These are phyloP conservation scores for Vitis labrusca DNA, from an alignment of 164 flowering plant genomes.

Conservation along the genomic window DNA sequence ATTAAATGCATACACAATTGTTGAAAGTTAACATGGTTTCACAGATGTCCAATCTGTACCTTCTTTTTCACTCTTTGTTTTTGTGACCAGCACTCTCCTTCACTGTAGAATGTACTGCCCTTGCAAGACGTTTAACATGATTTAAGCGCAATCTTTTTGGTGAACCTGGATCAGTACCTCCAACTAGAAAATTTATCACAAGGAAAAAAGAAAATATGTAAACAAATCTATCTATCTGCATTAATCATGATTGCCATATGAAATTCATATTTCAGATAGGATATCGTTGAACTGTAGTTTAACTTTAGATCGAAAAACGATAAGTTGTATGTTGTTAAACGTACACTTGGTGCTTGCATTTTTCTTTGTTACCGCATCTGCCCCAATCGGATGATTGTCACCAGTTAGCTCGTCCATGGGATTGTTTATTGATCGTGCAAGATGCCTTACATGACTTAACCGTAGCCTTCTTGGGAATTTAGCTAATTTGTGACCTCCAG, in stretches of 20 bases:
- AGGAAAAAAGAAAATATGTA: not conserved
- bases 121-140: constrained; percentile 29
- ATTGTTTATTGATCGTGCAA: constrained; percentile 32
- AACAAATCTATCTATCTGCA: not conserved
- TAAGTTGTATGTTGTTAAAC: not conserved
- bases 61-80: not conserved
- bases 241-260: not conserved
- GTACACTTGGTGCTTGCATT: constrained; percentile 11
- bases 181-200: constrained; percentile 1
- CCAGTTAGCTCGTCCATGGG: constrained; percentile 1
- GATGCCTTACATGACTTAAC: constrained; percentile 28
- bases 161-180: constrained; percentile 10
- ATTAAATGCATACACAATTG: too few relatives aligned
- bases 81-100: not conserved
- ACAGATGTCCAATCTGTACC: not conserved
- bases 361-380: not conserved
- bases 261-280: not conserved
- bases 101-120: constrained; percentile 13
- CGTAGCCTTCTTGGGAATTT: constrained; percentile 20
- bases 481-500: constrained; percentile 13
- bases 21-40: too few relatives aligned
- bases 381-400: constrained; percentile 3
- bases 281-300: too few relatives aligned
- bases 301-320: too few relatives aligned
- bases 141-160: constrained; percentile 21